These are phyloP conservation scores for Backusella liffmaniae DNA, from an alignment of 192 early-diverging fungal genomes.

Conservation along the genomic window DNA sequence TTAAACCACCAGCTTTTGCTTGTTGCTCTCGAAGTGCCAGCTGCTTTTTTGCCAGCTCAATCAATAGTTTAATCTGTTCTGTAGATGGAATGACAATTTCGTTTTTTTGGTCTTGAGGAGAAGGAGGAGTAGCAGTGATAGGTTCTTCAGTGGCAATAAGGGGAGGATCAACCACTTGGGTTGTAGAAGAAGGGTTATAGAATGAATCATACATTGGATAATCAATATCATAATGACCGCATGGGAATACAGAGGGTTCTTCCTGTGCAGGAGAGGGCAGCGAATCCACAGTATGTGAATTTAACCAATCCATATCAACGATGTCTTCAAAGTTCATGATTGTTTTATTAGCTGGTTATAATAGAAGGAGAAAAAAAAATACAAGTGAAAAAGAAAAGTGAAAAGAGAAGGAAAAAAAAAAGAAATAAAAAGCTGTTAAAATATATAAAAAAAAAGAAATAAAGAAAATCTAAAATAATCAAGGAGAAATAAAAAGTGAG, in stretches of 20 bases:
- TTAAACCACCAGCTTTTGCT: not conserved
- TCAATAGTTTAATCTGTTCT: slow-evolving; percentile 31
- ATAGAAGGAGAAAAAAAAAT: not conserved
- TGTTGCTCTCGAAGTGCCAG: slow-evolving; percentile 26
- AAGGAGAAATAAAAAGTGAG: not conserved
- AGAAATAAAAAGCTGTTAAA: not conserved
- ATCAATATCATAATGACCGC: not conserved
- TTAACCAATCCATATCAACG: slow-evolving; percentile 42
- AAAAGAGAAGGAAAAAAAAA: slow-evolving; percentile 9
- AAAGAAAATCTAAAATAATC: slow-evolving; percentile 1
- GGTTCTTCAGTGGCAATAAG: not conserved
- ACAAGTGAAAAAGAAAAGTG: not conserved
- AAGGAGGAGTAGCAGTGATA: not conserved
- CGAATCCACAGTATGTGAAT: slow-evolving; percentile 23
- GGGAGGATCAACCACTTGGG: not conserved
- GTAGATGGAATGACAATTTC: slow-evolving; percentile 12
- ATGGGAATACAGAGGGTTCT: not conserved
- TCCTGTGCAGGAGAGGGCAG: slow-evolving; percentile 10
- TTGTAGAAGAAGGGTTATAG: not conserved
- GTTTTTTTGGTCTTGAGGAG: not conserved
- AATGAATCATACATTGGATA: not conserved
- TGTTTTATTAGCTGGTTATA: not conserved
- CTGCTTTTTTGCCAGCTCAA: slow-evolving; percentile 29
- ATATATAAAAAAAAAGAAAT: slow-evolving; percentile 9
- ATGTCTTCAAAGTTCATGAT: slow-evolving; percentile 37